Evolutionary conservation across 768 basidiomycete species (phyloP).

Genomic region (Coprinopsis sp.): DNA sequence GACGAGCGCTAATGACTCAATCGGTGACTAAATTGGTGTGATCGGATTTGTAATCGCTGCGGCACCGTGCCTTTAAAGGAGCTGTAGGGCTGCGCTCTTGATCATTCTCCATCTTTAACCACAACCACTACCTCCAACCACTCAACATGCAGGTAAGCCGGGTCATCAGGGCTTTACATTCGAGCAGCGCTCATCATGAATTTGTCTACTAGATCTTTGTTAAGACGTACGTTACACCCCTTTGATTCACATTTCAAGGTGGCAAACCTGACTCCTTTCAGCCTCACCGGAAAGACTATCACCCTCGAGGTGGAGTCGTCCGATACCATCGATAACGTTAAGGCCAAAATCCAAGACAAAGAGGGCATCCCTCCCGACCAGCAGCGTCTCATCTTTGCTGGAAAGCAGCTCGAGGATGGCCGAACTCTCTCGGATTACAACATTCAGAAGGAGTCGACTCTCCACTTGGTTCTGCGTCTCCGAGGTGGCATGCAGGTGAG

Average conservation of each 20-base stretch:
- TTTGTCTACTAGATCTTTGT: too few species aligned
- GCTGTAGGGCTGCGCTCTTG: too few species aligned
- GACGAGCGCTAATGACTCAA: too few species aligned
- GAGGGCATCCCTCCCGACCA: conserved; percentile 80
- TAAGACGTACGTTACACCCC: background rate
- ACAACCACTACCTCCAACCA: conserved; percentile 16
- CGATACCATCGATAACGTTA: conserved; percentile 67
- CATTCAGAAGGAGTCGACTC: conserved; percentile 94
- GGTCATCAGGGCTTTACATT: too few species aligned
- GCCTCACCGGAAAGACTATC: conserved; percentile 73
- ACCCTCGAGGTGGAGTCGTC: conserved; percentile 71
- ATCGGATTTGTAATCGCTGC: too few species aligned
- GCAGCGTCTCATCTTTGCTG: conserved; percentile 76
- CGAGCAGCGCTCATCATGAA: too few species aligned
- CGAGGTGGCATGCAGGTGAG: conserved; percentile 91
- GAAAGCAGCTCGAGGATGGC: conserved; percentile 82
- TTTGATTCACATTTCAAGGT: background rate
- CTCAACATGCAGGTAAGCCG: too few species aligned
- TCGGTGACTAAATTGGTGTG: too few species aligned
- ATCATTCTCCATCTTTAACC: too few species aligned
- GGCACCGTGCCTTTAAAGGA: too few species aligned
- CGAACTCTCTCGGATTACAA: conserved; percentile 84
- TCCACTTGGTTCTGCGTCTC: conserved; percentile 86
- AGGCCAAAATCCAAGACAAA: conserved; percentile 87
- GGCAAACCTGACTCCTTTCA: conserved; percentile 18